These are phyloP conservation scores for Sporobolomyces roseus DNA, from an alignment of 768 basidiomycete species.

Conservation along the genomic window DNA sequence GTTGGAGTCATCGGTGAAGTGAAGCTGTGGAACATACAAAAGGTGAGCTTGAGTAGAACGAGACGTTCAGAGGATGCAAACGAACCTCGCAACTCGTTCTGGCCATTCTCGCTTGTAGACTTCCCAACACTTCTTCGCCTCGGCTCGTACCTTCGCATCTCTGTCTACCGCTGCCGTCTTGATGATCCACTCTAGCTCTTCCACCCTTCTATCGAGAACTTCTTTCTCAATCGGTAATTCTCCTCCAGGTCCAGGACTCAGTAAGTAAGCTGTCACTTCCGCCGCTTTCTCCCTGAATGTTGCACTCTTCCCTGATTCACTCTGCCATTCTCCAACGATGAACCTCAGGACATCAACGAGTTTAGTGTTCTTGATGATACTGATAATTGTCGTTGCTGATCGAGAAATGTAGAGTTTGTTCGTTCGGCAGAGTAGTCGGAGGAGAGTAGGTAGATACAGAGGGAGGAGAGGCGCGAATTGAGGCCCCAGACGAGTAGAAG, in stretches of 20 bases:
- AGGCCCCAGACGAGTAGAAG: slow-evolving; percentile 49
- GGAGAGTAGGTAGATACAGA: slow-evolving; percentile 49
- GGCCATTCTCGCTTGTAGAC: slow-evolving; percentile 48
- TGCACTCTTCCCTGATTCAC: slow-evolving; percentile 39
- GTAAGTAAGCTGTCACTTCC: slow-evolving; percentile 6
- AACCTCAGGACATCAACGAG: slow-evolving; percentile 46
- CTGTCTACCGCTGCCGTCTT: slow-evolving; percentile 50
- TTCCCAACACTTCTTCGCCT: slow-evolving; percentile 50
- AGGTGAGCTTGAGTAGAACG: neutral
- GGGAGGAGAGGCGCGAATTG: slow-evolving; percentile 49
- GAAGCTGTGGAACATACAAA: slow-evolving; percentile 45
- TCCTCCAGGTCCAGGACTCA: slow-evolving; percentile 12
- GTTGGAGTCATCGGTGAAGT: slow-evolving; percentile 51
- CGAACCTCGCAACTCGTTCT: slow-evolving; percentile 48
- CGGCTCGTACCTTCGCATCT: slow-evolving; percentile 50
- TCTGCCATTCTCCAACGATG: slow-evolving; percentile 45
- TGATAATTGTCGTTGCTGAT: slow-evolving; percentile 48
- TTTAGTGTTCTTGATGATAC: slow-evolving; percentile 49
- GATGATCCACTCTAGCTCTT: slow-evolving; percentile 48
- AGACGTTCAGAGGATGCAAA: too few species aligned
- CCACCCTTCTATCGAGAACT: slow-evolving; percentile 43
- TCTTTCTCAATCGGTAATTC: slow-evolving; percentile 45
- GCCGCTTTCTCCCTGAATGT: slow-evolving; percentile 29
- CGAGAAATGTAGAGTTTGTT: slow-evolving; percentile 52
- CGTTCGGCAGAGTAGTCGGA: slow-evolving; percentile 50